A percentile compares a stretch with the other conserved stretches of the same genome.
Conservation (phyloP, 768 basidiomycete species). For the Kwoniella sp. region DNA sequence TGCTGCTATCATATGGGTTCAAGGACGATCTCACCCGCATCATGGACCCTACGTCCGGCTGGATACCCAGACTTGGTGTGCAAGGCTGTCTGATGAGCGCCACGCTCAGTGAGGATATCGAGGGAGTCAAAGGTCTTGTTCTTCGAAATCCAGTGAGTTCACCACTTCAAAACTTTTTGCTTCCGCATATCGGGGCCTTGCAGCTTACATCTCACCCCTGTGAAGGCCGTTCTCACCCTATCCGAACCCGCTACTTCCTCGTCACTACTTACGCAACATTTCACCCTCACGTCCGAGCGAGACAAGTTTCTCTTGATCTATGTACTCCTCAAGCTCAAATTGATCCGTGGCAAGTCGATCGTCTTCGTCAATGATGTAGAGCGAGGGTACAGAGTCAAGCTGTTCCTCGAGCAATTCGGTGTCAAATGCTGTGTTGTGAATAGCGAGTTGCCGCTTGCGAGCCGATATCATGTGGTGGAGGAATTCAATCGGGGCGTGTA, state of each 20-base stretch:
- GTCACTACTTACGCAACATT: constrained; percentile 79
- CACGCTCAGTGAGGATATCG: constrained; percentile 95
- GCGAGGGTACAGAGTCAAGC: constrained; percentile 87
- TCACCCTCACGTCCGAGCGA: constrained; percentile 77
- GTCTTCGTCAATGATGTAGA: constrained; percentile 96
- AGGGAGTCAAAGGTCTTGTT: constrained; percentile 81
- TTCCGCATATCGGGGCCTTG: background rate
- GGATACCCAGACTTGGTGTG: constrained; percentile 60
- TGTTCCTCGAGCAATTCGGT: constrained; percentile 97
- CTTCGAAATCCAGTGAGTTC: constrained; percentile 78
- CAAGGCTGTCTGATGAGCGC: constrained; percentile 95
- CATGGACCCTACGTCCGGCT: constrained; percentile 67
- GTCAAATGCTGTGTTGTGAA: constrained; percentile 95
- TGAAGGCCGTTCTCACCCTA: constrained; percentile 76
- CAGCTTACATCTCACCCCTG: background rate
- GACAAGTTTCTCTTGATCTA: constrained; percentile 97
- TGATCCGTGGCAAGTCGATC: constrained; percentile 94
- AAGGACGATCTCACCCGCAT: constrained; percentile 67
- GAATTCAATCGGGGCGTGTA: constrained; percentile 99
- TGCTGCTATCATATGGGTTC: constrained; percentile 95
- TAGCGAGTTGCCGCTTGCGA: constrained; percentile 91
- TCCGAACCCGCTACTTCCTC: constrained; percentile 85
- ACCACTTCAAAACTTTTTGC: background rate
- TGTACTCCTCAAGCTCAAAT: constrained; percentile 92
- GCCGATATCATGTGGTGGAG: constrained; percentile 95